phyloP scores from a whole-genome alignment of 1,284 basidiomycete genomes.

The Naganishia liquefaciens region DNA sequence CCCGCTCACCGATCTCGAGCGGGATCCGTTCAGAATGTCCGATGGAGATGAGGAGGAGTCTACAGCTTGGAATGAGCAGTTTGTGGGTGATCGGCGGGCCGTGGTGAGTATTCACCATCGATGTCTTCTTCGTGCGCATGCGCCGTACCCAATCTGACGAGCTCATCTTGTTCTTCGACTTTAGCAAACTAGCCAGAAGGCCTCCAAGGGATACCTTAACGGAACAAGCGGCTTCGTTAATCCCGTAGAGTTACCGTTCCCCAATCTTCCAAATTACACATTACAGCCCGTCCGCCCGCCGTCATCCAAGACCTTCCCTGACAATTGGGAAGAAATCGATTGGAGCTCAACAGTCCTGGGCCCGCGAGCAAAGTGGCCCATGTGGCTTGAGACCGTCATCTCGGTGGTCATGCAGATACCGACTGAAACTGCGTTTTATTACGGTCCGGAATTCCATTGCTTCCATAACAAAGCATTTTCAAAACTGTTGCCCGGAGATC shows the following conservation, averaged over 20 bases:
- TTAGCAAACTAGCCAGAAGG: not conserved
- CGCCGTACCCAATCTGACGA: too few relatives aligned
- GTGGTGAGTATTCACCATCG: not conserved
- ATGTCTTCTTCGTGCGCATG: not conserved
- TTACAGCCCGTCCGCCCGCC: constrained; percentile 5
- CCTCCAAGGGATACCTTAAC: constrained; percentile 11
- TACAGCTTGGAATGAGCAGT: constrained; percentile 9
- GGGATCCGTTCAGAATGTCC: constrained; percentile 6
- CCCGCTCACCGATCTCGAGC: constrained; percentile 13
- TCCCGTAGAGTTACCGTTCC: constrained; percentile 23
- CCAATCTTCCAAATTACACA: constrained; percentile 5
- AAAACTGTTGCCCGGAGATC: constrained; percentile 34
- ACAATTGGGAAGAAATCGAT: constrained; percentile 24
- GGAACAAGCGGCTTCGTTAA: constrained; percentile 20
- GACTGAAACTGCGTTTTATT: constrained; percentile 47
- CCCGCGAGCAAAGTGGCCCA: constrained; percentile 15
- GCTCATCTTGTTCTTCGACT: not conserved
- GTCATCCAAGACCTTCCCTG: constrained; percentile 6
- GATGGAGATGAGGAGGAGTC: constrained; percentile 8
- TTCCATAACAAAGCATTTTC: constrained; percentile 51
- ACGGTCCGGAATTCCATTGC: constrained; percentile 46
- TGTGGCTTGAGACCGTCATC: constrained; percentile 30
- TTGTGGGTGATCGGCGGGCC: not conserved
- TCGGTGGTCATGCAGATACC: constrained; percentile 46
- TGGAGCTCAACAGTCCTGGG: constrained; percentile 20